Base-by-base conservation (phyloP, 164 flowering plant species). In the Chimonanthus praecox region DNA sequence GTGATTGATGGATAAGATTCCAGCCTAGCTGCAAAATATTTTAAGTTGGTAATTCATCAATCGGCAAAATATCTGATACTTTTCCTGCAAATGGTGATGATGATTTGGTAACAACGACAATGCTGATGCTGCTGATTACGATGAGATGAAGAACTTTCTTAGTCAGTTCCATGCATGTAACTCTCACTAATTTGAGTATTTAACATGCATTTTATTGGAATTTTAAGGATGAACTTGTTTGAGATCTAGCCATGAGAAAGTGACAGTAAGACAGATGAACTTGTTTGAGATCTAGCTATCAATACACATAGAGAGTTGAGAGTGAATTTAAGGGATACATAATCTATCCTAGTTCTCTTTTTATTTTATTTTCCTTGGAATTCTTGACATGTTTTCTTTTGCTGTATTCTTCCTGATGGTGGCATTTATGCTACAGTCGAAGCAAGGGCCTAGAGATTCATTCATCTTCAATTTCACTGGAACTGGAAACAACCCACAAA, bases 1-100 rank as follows among this genome's bases (percentile, higher is more conserved):
- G 91, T 89, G 79, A 79, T 3, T 66, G 84, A 76, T 73, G 83
- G 71, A 81, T 51, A 6, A 64, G 11, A 33, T 69, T 61, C 4
- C 18, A 43, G 11, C 47, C 46, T 6, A 48, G 45, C 13, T 6
- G 49, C 44, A 7, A 16, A 50, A 33, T 49, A 54, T 47, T 63
- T 74, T 66, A 72, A 48, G 68, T 45, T 67, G 69, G 49, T 65
- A 78, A 78, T 54, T 54, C 16, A n/a, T 54, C 5, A 54, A 54
- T 54, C 54, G 64, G 4, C 64, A n/a, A 45, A 49, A 62, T 70
- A 70, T 75, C 20, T 1, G 33, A 33, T 33, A 33, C 33, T 33
- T 33, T 33, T 33, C 1, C 33, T 33, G 33, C 33, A 33, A 1
- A 33, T 33, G 33, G 33, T 33, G 33, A 0, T 33, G 1, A 33